phyloP scores from a whole-genome alignment of 2,329 filamentous ascomycete species.

The Cryoendolithus antarcticus region DNA sequence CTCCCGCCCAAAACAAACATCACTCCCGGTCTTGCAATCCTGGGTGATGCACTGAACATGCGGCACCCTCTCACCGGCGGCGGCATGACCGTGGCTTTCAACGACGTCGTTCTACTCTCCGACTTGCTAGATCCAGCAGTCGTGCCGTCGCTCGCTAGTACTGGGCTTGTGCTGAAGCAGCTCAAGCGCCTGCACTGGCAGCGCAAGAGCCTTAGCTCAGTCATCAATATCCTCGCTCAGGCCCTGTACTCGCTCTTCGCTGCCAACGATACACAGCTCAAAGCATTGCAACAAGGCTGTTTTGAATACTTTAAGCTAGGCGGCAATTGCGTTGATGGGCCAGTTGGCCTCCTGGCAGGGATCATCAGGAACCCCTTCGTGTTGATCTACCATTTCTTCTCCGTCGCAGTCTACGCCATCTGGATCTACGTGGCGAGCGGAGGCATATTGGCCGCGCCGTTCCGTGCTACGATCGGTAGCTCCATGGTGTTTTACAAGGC shows the following conservation, averaged over 20 bases:
- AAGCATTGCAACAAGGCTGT: slow-evolving; percentile 74
- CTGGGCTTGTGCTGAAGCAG: slow-evolving; percentile 50
- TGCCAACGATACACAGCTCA: slow-evolving; percentile 64
- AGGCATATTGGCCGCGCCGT: slow-evolving; percentile 28
- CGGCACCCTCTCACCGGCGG: slow-evolving; percentile 94
- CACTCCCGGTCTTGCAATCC: slow-evolving; percentile 60
- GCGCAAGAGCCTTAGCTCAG: slow-evolving; percentile 67
- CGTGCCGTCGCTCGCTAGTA: slow-evolving; percentile 59
- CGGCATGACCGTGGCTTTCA: slow-evolving; percentile 95
- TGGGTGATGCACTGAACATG: slow-evolving; percentile 98
- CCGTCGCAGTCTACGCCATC: slow-evolving; percentile 77
- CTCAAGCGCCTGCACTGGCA: slow-evolving; percentile 75
- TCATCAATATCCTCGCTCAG: slow-evolving; percentile 97
- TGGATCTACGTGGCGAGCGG: slow-evolving; percentile 50
- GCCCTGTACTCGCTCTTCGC: slow-evolving; percentile 87
- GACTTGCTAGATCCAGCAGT: slow-evolving; percentile 57
- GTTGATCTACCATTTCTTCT: slow-evolving; percentile 88
- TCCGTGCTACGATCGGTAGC: slow-evolving; percentile 24
- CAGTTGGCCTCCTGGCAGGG: slow-evolving; percentile 69
- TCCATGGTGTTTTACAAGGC: slow-evolving; percentile 41
- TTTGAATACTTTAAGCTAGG: slow-evolving; percentile 80
- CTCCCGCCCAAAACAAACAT: slow-evolving; percentile 67
- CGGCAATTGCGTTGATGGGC: slow-evolving; percentile 61
- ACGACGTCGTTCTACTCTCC: slow-evolving; percentile 71
- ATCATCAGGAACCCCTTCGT: slow-evolving; percentile 65